Percentiles rank a stretch among this genome's conserved stretches.
phyloP scores from a whole-genome alignment of 1,139 yeast genomes.

The Lodderomyces margitis region DNA sequence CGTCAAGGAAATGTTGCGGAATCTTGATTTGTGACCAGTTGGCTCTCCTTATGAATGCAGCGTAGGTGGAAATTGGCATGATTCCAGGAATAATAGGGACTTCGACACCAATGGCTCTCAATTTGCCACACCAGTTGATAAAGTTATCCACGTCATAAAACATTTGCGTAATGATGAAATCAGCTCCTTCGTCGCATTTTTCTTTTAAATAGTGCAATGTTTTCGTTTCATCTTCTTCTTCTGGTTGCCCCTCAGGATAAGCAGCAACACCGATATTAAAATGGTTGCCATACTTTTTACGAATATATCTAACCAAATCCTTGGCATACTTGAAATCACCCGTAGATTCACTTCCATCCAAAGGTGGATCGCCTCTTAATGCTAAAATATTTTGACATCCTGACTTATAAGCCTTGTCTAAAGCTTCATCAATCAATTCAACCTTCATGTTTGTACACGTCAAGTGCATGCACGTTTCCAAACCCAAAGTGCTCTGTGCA shows the following conservation, averaged over 20 bases:
- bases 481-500: constrained; percentile 86
- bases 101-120: constrained; percentile 72
- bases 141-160: constrained; percentile 85
- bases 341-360: constrained; percentile 62
- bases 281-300: constrained; percentile 67
- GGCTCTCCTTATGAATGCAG: constrained; percentile 89
- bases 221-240: constrained; percentile 59
- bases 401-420: constrained; percentile 78
- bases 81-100: constrained; percentile 96
- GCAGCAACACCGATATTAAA: constrained; percentile 92
- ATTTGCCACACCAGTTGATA: constrained; percentile 71
- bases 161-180: constrained; percentile 91
- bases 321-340: constrained; percentile 75
- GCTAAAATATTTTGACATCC: constrained; percentile 95
- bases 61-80: constrained; percentile 96
- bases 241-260: constrained; percentile 96
- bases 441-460: constrained; percentile 96
- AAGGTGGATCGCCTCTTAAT: constrained; percentile 80
- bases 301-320: constrained; percentile 82
- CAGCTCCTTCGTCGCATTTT: constrained; percentile 91
- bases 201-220: constrained; percentile 72
- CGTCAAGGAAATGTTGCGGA: constrained; percentile 71
- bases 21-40: constrained; percentile 86
- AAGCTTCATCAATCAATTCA: constrained; percentile 78
- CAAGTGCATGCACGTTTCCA: constrained; percentile 97